Evolutionary conservation across 2,329 filamentous ascomycete species (phyloP), one percentile per base, ranked within the genome.

Genomic region (Chrysosporium queenslandicum): DNA sequence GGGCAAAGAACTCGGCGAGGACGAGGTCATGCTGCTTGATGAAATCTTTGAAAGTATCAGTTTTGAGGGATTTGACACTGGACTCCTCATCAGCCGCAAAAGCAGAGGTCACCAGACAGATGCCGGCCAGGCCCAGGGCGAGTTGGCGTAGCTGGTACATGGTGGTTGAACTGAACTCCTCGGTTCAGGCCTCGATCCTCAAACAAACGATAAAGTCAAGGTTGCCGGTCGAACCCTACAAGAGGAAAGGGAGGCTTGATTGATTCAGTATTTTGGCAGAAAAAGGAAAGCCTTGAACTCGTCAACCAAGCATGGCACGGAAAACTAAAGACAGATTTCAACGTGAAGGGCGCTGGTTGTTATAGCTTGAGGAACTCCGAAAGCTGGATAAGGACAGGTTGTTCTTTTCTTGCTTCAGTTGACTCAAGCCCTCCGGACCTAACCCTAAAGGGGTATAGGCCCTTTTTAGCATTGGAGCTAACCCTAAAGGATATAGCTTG

Each of bases 1-100:
- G 90, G 61, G 91, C 91, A 71, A 87, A 96, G 82, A 96, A 98
- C 76, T 98, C 90, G 63, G 89, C 89, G 57, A 98, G 83, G 52
- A 96, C 91, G 53, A 98, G 79, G 63, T 88, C 83, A 70, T 97
- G 86, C 63, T 82, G 74, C 69, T 85, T 85, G 67, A 98, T 76
- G 71, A 96, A 98, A 56, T 83, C 80, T 61, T 86, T 79, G 71
- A 98, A 98, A 59, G 80, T 87, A 66, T 91, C 87, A 71, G 84
- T 83, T 71, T 86, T 94, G 59, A 98, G 77, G 61, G 87, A 81
- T 64, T 81, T 72, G 59, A 98, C 92, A 68, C 97, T 89, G 43
- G 88, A 94, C 39, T 63, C 58, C 16, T 46, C 56, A 21, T 68
- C 67, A 27, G 65, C 46, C 46, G 67, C 68, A 34, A 62, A 66